Conservation (phyloP, 2,329 filamentous ascomycete genomes). For the Paecilomyces variotii region DNA sequence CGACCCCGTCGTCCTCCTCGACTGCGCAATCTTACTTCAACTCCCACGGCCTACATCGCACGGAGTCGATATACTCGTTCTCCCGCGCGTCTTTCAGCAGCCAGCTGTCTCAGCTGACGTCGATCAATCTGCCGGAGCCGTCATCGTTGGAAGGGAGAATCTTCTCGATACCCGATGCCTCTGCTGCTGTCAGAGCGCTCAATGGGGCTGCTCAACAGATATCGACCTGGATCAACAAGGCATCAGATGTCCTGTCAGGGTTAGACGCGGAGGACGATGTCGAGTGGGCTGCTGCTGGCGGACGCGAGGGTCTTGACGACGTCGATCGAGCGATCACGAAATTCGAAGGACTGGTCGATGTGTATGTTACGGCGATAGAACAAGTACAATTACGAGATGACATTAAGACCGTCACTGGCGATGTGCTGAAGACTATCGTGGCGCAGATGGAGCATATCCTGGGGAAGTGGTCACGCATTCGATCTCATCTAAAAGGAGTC, state of each 20-base stretch:
- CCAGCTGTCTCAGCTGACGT: constrained; percentile 85
- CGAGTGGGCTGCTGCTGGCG: constrained; percentile 88
- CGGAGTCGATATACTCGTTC: constrained; percentile 87
- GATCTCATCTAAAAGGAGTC: constrained; percentile 65
- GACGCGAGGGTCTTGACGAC: constrained; percentile 47
- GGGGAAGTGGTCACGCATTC: constrained; percentile 75
- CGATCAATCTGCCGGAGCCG: constrained; percentile 79
- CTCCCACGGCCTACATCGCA: constrained; percentile 46
- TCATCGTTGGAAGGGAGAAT: constrained; percentile 76
- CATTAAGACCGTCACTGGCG: constrained; percentile 60
- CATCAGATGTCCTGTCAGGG: constrained; percentile 77
- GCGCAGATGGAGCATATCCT: constrained; percentile 84
- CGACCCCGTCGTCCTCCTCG: constrained; percentile 22
- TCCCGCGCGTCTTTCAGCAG: constrained; percentile 88
- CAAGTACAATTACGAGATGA: constrained; percentile 74
- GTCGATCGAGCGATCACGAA: constrained; percentile 64
- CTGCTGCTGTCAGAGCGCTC: constrained; percentile 73
- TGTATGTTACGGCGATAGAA: constrained; percentile 92
- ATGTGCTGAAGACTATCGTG: constrained; percentile 68
- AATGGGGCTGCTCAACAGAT: constrained; percentile 89
- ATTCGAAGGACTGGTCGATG: constrained; percentile 83
- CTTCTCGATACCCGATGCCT: constrained; percentile 73
- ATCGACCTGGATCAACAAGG: constrained; percentile 85
- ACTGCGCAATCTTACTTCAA: constrained; percentile 37
- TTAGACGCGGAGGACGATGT: constrained; percentile 95